phyloP scores from a whole-genome alignment of 371 early-diverging fungal species.

The Mucor lusitanicus region DNA sequence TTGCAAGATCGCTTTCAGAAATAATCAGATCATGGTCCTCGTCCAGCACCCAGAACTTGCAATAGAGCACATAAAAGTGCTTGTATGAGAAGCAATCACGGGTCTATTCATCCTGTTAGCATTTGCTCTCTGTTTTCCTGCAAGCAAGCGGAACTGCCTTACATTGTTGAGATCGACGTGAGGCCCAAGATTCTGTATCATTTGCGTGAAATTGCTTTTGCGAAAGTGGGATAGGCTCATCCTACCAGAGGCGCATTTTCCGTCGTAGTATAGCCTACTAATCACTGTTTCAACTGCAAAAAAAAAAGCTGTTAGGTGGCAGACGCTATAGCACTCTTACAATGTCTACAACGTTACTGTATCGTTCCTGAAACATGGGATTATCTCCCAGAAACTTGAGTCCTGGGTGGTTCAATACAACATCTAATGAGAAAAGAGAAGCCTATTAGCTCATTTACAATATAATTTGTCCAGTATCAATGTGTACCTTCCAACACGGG shows the following conservation, averaged over 20 bases:
- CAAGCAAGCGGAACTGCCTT: conserved; percentile 5
- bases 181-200: conserved; percentile 64
- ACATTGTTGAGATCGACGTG: conserved; percentile 75
- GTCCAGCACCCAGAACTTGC: conserved; percentile 93
- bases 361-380: conserved; percentile 80
- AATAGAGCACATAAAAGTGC: conserved; percentile 95
- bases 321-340: not conserved
- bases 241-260: conserved; percentile 65
- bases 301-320: not conserved
- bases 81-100: conserved; percentile 89
- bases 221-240: conserved; percentile 79
- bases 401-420: conserved; percentile 81
- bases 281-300: conserved; percentile 71
- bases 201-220: conserved; percentile 53
- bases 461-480: too few species aligned
- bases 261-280: conserved; percentile 79
- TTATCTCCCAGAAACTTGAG: conserved; percentile 80
- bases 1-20: conserved; percentile 60
- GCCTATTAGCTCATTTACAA: too few species aligned
- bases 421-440: conserved; percentile 30
- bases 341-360: conserved; percentile 51
- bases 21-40: conserved; percentile 74
- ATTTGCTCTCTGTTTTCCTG: too few species aligned
- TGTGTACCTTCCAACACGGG: conserved; percentile 51
- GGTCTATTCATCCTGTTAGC: conserved; percentile 31